Evolutionary conservation across 1,284 basidiomycete genomes (phyloP), one percentile per base, ranked within the genome.

Genomic region (Leccinum pseudoinsigne): DNA sequence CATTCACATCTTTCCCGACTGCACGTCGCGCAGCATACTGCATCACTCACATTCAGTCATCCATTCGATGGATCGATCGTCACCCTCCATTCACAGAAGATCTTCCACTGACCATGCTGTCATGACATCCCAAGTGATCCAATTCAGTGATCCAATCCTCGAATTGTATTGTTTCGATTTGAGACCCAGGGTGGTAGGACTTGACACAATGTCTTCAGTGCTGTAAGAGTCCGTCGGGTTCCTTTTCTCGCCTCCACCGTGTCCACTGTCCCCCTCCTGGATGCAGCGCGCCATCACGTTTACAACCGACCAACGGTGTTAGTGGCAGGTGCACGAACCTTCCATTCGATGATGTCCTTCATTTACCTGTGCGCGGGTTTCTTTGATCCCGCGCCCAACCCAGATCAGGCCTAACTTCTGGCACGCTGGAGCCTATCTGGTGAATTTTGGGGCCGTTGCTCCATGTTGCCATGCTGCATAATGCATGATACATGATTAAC

Each of bases 401-500:
- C 21, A 23, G 47, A 51, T 51, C 47, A 51, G 21, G 47, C 47
- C 14, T 14, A 23, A 23, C 47, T 21, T 50, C 47, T 51, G 2
- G 47, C 47, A 51, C 21, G 47, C 47, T 51, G 47, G 21, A 23
- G 12, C 47, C 47, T 51, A 51, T 51, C 47, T 18, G n/a, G 53
- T 11, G 53, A n/a, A n/a, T 54, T 54, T 54, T n/a, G 16, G 5
- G 28, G 28, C 51, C 23, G n/a, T 54, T 21, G n/a, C 14, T 28
- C 16, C 23, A 54, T 31, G 53, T 54, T 54, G 12, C 47, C 47
- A 51, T 23, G 47, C 21, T 54, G 51, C 26, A 54, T 4, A 11
- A 28, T 28, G 26, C 28, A 54, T 28, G 23, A 31, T 51, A 63
- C 40, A 67, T 69, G 68, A 61, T 69, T 67, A 57, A 71, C 70